Conservation (phyloP, 192 early-diverging fungal species). For the Coemansia sp. region DNA sequence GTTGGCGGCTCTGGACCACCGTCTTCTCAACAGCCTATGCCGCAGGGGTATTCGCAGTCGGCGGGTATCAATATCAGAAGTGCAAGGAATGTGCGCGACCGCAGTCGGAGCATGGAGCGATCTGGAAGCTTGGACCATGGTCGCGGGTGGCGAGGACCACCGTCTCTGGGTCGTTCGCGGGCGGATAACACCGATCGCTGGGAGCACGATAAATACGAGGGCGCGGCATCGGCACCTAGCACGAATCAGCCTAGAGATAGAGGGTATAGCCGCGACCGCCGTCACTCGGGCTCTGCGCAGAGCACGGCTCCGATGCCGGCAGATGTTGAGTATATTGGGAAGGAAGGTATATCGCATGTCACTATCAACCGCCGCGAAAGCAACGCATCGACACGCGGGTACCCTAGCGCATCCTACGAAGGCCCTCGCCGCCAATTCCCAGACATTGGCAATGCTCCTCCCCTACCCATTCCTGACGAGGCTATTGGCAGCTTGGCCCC, state of each 20-base stretch:
- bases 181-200: slow-evolving; percentile 38
- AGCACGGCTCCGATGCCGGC: not conserved
- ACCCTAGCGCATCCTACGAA: slow-evolving; percentile 22
- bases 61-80: not conserved
- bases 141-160: slow-evolving; percentile 29
- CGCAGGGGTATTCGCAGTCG: slow-evolving; percentile 2
- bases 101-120: slow-evolving; percentile 46
- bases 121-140: slow-evolving; percentile 24
- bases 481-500: not conserved
- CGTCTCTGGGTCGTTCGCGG: slow-evolving; percentile 3
- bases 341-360: slow-evolving; percentile 48
- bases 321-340: slow-evolving; percentile 39
- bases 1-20: slow-evolving; percentile 7
- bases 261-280: slow-evolving; percentile 10
- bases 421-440: slow-evolving; percentile 19
- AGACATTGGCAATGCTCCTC: not conserved
- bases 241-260: not conserved
- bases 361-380: slow-evolving; percentile 46
- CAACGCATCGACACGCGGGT: slow-evolving; percentile 27
- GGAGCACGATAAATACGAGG: slow-evolving; percentile 48
- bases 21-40: not conserved
- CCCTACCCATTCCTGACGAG: not conserved
- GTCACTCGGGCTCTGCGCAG: slow-evolving; percentile 12
- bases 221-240: not conserved
- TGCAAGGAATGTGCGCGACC: slow-evolving; percentile 26